A percentile compares a stretch with the other conserved stretches of the same genome.
Conservation (phyloP, 116 monocot genomes). For the Papilionanthe hybrid region DNA sequence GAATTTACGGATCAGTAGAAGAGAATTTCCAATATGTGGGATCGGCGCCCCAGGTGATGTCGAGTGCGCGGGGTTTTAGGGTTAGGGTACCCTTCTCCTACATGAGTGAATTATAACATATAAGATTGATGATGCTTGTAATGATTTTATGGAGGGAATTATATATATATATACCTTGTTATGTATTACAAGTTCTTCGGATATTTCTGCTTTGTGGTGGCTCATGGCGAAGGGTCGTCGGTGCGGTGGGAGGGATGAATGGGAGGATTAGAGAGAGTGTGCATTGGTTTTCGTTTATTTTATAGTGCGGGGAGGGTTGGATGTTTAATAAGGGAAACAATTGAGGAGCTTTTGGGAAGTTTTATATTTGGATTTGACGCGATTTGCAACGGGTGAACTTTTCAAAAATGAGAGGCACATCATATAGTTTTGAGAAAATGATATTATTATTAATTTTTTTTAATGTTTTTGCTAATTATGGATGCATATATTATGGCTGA, state of each 20-base stretch:
- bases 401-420: too few species aligned
- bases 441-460: too few species aligned
- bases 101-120: neutral
- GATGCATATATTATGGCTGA: too few species aligned
- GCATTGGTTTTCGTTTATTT: neutral
- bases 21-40: slow-evolving; percentile 4
- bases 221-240: neutral
- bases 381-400: too few species aligned
- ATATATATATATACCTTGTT: neutral
- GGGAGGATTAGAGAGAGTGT: neutral
- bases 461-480: too few species aligned
- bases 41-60: slow-evolving; percentile 18
- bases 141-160: too few species aligned
- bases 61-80: slow-evolving; percentile 2
- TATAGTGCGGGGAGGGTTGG: neutral
- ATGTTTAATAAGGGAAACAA: neutral
- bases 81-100: neutral
- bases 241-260: neutral
- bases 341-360: neutral
- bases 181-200: neutral
- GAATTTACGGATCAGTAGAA: neutral
- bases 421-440: too few species aligned
- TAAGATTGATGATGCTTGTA: too few species aligned
- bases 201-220: neutral
- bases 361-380: too few species aligned